Evolutionary conservation across 352 stramenopile species (phyloP), one percentile per base, ranked within the genome.

Genomic region (Pythium aquatile): DNA sequence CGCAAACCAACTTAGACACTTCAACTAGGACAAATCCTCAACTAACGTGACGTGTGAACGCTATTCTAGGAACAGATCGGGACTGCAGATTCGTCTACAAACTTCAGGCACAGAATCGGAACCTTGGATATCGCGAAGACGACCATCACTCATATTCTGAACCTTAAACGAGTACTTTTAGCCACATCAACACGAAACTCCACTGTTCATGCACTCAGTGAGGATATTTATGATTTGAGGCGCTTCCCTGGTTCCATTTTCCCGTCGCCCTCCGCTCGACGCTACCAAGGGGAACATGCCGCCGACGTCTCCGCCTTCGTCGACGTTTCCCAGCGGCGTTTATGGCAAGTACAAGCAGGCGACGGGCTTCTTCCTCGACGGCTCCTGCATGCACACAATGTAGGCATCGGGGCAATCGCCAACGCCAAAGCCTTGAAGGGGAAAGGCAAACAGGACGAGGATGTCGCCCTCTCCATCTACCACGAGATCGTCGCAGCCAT

Each of bases 1-100:
- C 60, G 52, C 52, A 59, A 66, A 61, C 60, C 51, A 66, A 66
- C 52, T 44, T 24, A 58, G 55, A 9, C 26, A 63, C 52, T 67
- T 61, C 61, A 67, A 67, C 33, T 52, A 59, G 61, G 61, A 29
- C 17, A 55, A 40, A 44, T 39, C 61, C 61, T 67, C 56, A 17
- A 44, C 53, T 67, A 56, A 26, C 3, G 29, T 55, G 10, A 16
- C 8, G 5, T 5, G 29, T 1, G 5, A 2, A 51, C 44, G 17
- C 44, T 51, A 51, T 51, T 51, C 7, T 51, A 51, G 44, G 44
- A 2, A 17, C 9, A 24, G 37, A 17, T 42, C 0, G 2, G 10
- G 35, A 14, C 35, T 1, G 13, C 13, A 47, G 39, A 47, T 47
- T 47, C 39, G 39, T 47, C 39, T 47, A 42, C 35, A 42, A 42